Evolutionary conservation across 2,329 filamentous ascomycete species (phyloP), one percentile per base, ranked within the genome.

Genomic region (Fusarium tjaetaba): DNA sequence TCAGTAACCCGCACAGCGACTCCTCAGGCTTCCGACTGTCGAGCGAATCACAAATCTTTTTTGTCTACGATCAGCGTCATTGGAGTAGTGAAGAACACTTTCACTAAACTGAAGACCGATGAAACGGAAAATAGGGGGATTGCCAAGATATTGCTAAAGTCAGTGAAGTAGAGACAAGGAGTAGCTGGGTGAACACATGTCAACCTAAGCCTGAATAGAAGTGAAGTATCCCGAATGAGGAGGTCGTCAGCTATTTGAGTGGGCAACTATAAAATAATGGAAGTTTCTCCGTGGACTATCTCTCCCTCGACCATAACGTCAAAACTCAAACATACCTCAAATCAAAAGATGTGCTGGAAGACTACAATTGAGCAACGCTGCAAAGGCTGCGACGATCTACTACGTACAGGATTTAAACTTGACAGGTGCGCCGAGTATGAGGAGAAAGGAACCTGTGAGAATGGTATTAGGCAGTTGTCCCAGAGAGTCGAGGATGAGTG

Each of bases 301-400:
- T 7, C 3, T 5, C 4, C 1, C 13, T 20, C 4, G 16, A 7
- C 5, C 2, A 20, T 13, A 24, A 4, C 8, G 7, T 3, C 2
- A 51, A 51, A 51, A 51, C 22, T 13, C 5, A 34, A 24, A 51
- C 4, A 51, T 8, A 20, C 10, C 11, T 24, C 22, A 7, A 32
- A n/a, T 16, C 22, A 51, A 7, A 34, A 20, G 4, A 24, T 26
- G 48, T 34, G 22, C 11, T 51, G 30, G n/a, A 32, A 51, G 5
- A 34, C 16, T 2, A 20, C 2, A 11, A 4, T n/a, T 9, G 48
- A 51, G 11, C 8, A 51, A 34, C 48, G 5, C 16, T 51, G 11
- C 30, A 24, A 51, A 34, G 3, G 22, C 5, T 34, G 16, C 5
- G 22, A 18, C 5, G 4, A 13, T 14, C 11, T 51, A 3, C 11